These are phyloP conservation scores for Raffaelea albimanens DNA, from an alignment of 2,329 filamentous ascomycete species.

Conservation along the genomic window DNA sequence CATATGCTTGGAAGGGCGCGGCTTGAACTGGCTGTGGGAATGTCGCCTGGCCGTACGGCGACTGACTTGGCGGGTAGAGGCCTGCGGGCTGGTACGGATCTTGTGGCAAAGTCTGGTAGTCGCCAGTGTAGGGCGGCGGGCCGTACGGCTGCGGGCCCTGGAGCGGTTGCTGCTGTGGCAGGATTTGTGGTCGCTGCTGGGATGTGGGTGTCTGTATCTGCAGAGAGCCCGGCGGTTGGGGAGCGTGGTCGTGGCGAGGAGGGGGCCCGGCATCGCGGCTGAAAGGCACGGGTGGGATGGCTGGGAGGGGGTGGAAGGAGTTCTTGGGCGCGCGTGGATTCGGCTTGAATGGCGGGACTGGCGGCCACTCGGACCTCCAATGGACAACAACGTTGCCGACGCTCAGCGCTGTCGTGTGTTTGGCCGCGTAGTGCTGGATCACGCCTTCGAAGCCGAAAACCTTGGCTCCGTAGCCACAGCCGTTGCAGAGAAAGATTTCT, in stretches of 20 bases:
- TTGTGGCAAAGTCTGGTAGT: no score
- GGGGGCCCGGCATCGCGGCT: neutral
- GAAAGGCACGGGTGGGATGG: neutral
- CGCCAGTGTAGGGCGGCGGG: no score
- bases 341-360: slow-evolving; percentile 60
- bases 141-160: no score
- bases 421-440: slow-evolving; percentile 75
- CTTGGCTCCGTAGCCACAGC: slow-evolving; percentile 55
- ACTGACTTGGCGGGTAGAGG: no score
- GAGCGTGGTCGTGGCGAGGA: neutral
- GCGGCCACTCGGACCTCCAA: slow-evolving; percentile 77
- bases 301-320: slow-evolving; percentile 8
- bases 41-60: no score
- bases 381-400: slow-evolving; percentile 63
- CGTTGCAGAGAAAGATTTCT: slow-evolving; percentile 68
- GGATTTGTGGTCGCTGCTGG: slow-evolving; percentile 12
- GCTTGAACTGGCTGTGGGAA: no score
- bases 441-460: slow-evolving; percentile 70
- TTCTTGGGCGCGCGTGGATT: slow-evolving; percentile 37
- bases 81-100: no score
- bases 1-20: no score
- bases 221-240: neutral
- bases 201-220: neutral
- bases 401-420: slow-evolving; percentile 65
- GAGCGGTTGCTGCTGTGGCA: no score